Evolutionary conservation across 192 early-diverging fungal species (phyloP), one percentile per base, ranked within the genome.

Genomic region (Coemansia sp.): DNA sequence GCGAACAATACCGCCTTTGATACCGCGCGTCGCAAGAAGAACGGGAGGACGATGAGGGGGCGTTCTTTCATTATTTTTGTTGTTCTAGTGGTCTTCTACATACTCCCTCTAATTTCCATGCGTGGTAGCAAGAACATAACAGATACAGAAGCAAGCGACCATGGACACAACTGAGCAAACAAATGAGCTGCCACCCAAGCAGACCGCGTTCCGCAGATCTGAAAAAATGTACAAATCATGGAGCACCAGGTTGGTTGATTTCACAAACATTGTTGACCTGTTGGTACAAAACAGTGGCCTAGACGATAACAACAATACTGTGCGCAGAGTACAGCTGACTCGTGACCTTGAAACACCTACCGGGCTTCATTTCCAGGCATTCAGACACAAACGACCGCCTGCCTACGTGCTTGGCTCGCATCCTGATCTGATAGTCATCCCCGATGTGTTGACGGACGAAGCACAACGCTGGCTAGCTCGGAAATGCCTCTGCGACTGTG

Each of bases 351-450:
- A 62, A 29, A 48, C 61, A 4, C 77, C 77, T 26, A 8, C 61
- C 8, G 35, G 49, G n/a, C 45, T 71, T 51, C 58, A 68, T 8
- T 66, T 71, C 25, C 58, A 33, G 37, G 45, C 62, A 45, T 81
- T 72, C 63, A 35, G 69, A 40, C 55, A 59, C 18, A 60, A 46
- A 25, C 69, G 70, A 9, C 73, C 73, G 20, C 72, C 62, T 3
- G 79, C 79, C 30, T 84, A 70, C 42, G 60, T 67, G 39, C 67
- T 84, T 8, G 46, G 31, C 26, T 55, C 34, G n/a, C 75, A 85
- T 25, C 74, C 81, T 49, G 95, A 94, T 1, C 77, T 98, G 31
- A 83, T 95, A 25, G 70, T 94, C 58, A 92, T 98, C 56, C 92
- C 87, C 0, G 85, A 87, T 63, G 85, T 88, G 20, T 88, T 98